Percentiles rank a stretch among this genome's conserved stretches.
Evolutionary conservation across 2,329 filamentous ascomycete species (phyloP).

Genomic region (Paracorniculantispora psalliotae): DNA sequence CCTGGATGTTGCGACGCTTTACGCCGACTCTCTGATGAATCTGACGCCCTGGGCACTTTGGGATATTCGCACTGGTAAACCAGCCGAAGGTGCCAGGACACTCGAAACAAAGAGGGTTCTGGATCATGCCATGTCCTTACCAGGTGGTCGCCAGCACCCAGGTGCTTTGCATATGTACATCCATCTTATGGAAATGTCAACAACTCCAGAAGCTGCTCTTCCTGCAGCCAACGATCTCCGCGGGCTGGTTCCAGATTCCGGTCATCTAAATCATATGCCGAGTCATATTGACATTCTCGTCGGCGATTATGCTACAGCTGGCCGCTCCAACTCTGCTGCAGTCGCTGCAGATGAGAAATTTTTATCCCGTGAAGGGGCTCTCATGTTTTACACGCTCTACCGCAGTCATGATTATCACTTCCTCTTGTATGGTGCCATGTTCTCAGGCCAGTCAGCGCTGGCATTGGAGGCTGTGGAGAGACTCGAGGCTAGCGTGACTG

Average conservation of each 20-base stretch:
- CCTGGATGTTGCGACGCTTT: constrained; percentile 32
- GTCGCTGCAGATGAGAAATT: constrained; percentile 65
- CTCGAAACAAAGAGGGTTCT: constrained; percentile 30
- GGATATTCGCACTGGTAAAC: constrained; percentile 32
- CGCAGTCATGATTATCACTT: constrained; percentile 72
- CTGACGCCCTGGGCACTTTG: constrained; percentile 43
- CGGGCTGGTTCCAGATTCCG: constrained; percentile 57
- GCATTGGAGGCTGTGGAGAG: constrained; percentile 55
- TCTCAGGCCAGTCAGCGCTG: constrained; percentile 59
- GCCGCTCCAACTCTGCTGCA: constrained; percentile 62
- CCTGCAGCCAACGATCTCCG: constrained; percentile 55
- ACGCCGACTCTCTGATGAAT: constrained; percentile 44
- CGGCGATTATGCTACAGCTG: constrained; percentile 64
- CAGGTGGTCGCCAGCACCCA: constrained; percentile 48
- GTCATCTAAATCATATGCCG: constrained; percentile 71
- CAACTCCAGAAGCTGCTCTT: constrained; percentile 54
- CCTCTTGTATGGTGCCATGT: constrained; percentile 72
- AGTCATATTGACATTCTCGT: constrained; percentile 69
- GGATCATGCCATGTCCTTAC: constrained; percentile 43
- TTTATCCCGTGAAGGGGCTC: constrained; percentile 50
- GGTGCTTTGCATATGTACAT: constrained; percentile 72
- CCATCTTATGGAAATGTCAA: constrained; percentile 69
- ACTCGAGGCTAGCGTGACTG: constrained; percentile 59
- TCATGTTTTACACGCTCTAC: constrained; percentile 75
- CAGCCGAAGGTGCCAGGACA: constrained; percentile 27